Evolutionary conservation across 208 protist species (phyloP).

Genomic region (Vickermania spadyakhi): DNA sequence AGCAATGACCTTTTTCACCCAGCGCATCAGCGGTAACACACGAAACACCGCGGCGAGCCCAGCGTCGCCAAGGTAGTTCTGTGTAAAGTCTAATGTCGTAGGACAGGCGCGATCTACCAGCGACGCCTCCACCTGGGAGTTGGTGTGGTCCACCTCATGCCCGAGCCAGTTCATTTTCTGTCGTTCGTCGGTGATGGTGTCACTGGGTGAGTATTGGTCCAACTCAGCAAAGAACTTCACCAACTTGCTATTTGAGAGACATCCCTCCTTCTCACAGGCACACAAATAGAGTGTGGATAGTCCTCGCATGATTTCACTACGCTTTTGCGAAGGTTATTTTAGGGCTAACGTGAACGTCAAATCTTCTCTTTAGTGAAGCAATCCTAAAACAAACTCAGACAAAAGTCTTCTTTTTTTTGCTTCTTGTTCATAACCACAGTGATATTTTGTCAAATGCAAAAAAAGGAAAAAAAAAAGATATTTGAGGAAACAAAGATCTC

Average conservation of each 20-base stretch:
- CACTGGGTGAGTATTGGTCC: conserved; percentile 13
- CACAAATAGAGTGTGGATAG: conserved; percentile 48
- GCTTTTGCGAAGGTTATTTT: too few relatives aligned
- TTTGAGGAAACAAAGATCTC: too few relatives aligned
- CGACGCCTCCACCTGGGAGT: not conserved
- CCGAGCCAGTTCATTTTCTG: not conserved
- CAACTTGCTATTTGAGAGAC: conserved; percentile 39
- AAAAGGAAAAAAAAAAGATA: too few relatives aligned
- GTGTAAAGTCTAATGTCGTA: conserved; percentile 24
- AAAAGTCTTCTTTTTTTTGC: too few relatives aligned
- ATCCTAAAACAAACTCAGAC: too few relatives aligned
- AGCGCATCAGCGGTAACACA: conserved; percentile 48
- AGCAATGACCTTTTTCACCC: conserved; percentile 39
- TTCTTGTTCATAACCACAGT: too few relatives aligned
- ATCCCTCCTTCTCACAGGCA: conserved; percentile 57
- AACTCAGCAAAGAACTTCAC: conserved; percentile 36
- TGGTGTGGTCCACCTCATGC: conserved; percentile 4
- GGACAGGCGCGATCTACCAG: conserved; percentile 20
- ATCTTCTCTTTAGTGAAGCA: too few relatives aligned
- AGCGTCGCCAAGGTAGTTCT: conserved; percentile 61
- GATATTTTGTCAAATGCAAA: too few relatives aligned
- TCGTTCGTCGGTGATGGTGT: conserved; percentile 7
- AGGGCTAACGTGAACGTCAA: too few relatives aligned
- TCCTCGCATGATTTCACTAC: too few relatives aligned
- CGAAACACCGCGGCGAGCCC: conserved; percentile 53